A percentile compares a stretch with the other conserved stretches of the same genome.
Evolutionary conservation across 208 protist genomes (phyloP).

Genomic region (Trypanosoma lewisi): DNA sequence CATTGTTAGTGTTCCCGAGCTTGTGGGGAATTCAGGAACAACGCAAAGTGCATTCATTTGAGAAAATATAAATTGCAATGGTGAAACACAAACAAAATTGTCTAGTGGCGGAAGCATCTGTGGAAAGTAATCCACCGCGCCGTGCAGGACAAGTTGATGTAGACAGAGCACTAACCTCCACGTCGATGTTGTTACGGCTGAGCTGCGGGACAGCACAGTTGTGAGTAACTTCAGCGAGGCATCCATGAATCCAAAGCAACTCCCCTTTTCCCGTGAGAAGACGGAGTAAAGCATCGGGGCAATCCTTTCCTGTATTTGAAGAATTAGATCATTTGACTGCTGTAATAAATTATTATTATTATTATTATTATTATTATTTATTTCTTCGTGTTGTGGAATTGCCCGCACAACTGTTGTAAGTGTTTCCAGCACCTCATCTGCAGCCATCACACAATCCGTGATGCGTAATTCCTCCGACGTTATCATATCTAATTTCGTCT

Average conservation of each 20-base stretch:
- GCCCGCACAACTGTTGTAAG: constrained; percentile 71
- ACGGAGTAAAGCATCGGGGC: constrained; percentile 76
- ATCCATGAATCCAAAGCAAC: constrained; percentile 87
- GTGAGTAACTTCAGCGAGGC: constrained; percentile 79
- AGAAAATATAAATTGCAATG: constrained; percentile 57
- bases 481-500: background rate
- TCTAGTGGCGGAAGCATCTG: constrained; percentile 88
- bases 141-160: constrained; percentile 56
- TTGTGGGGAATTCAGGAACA: constrained; percentile 23
- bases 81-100: constrained; percentile 85
- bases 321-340: constrained; percentile 36
- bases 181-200: constrained; percentile 43
- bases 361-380: background rate
- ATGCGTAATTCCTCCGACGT: constrained; percentile 34
- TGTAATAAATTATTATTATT: constrained; percentile 8
- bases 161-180: constrained; percentile 77
- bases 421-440: constrained; percentile 84
- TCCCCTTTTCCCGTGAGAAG: constrained; percentile 57
- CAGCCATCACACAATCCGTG: constrained; percentile 61
- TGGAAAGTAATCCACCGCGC: constrained; percentile 84
- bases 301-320: constrained; percentile 60
- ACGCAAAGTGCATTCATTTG: constrained; percentile 37
- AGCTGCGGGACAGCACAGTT: constrained; percentile 76
- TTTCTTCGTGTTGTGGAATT: constrained; percentile 32
- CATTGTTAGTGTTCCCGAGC: constrained; percentile 20